A percentile compares a stretch with the other conserved stretches of the same genome.
These are phyloP conservation scores for Blastocystis sp. DNA, from an alignment of 352 stramenopile genomes.

Conservation along the genomic window DNA sequence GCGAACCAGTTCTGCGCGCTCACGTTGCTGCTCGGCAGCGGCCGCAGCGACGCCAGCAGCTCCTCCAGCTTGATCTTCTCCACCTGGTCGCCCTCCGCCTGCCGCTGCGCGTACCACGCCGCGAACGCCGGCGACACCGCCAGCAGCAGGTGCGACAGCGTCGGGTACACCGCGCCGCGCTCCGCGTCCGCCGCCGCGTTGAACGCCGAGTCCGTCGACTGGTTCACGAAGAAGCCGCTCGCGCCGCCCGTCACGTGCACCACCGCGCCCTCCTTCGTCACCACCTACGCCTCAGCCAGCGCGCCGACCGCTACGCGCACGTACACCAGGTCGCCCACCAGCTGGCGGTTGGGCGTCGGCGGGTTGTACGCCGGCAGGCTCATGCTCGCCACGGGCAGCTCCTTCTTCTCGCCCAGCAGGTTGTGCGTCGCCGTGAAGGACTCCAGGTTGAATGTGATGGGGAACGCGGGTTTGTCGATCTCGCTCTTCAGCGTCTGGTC, in stretches of 20 bases:
- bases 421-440: conserved; percentile 16
- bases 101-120: conserved; percentile 10
- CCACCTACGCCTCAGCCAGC: background rate
- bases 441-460: conserved; percentile 28
- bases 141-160: conserved; percentile 22
- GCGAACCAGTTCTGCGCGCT: conserved; percentile 10
- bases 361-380: conserved; percentile 36
- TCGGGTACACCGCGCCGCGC: conserved; percentile 18
- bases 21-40: conserved; percentile 6
- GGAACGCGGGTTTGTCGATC: conserved; percentile 21
- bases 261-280: conserved; percentile 32
- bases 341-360: conserved; percentile 1
- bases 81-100: conserved; percentile 18
- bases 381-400: background rate
- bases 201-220: conserved; percentile 57
- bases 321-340: conserved; percentile 56
- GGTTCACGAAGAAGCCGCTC: conserved; percentile 52
- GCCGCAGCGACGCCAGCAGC: background rate
- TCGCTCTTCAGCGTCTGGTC: conserved; percentile 42
- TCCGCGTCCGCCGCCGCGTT: background rate
- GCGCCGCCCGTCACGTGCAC: conserved; percentile 30
- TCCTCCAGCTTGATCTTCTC: conserved; percentile 51
- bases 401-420: conserved; percentile 39
- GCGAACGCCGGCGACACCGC: conserved; percentile 40
- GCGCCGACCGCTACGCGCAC: background rate